A percentile compares a stretch with the other conserved stretches of the same genome.
phyloP scores from a whole-genome alignment of 2,329 filamentous ascomycete species.

The Paecilomyces fulvus region DNA sequence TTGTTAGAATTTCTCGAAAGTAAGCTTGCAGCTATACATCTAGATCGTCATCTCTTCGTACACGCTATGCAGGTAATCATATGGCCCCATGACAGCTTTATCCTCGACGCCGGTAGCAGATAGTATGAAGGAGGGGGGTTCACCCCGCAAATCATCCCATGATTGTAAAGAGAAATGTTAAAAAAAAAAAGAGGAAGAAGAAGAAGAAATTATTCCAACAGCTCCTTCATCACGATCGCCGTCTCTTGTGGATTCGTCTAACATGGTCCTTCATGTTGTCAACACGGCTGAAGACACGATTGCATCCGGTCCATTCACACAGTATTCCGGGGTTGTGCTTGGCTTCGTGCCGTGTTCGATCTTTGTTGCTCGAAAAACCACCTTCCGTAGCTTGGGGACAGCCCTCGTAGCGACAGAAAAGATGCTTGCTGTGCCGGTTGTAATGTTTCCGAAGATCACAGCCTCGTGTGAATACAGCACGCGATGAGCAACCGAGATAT shows the following conservation, averaged over 20 bases:
- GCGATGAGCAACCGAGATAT: constrained; percentile 52
- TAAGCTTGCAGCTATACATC: background rate
- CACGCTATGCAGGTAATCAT: background rate
- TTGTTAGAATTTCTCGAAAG: background rate
- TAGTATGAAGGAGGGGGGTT: background rate
- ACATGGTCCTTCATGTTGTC: constrained; percentile 53
- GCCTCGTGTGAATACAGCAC: constrained; percentile 49
- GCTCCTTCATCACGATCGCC: background rate
- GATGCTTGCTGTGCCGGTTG: constrained; percentile 53
- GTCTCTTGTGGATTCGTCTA: constrained; percentile 32
- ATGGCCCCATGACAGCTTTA: background rate
- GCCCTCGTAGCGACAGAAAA: constrained; percentile 52
- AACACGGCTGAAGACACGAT: constrained; percentile 50
- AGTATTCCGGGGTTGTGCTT: constrained; percentile 54
- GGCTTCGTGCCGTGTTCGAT: constrained; percentile 53
- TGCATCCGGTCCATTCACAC: constrained; percentile 52
- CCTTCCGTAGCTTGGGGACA: constrained; percentile 50
- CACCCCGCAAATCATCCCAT: background rate
- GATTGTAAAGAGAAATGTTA: background rate
- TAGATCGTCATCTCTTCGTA: background rate
- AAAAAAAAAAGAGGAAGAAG: no score
- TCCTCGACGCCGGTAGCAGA: background rate
- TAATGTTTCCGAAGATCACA: constrained; percentile 57
- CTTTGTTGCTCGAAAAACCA: constrained; percentile 56
- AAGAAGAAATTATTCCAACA: background rate